These are phyloP conservation scores for Fusarium foetens DNA, from an alignment of 2,329 filamentous ascomycete genomes.

Conservation along the genomic window DNA sequence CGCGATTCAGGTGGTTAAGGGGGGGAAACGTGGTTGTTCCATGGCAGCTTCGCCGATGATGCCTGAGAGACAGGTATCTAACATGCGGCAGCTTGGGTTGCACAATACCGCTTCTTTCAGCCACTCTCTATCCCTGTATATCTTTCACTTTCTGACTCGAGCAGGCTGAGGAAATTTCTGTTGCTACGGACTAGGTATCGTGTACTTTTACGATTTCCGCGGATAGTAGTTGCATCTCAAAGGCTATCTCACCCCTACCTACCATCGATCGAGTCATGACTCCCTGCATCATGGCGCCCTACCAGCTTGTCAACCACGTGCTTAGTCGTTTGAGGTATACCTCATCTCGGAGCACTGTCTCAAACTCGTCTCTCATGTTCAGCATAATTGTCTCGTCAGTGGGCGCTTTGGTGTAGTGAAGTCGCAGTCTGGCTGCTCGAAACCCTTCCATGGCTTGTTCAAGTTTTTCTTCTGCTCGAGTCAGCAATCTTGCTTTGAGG, in stretches of 20 bases:
- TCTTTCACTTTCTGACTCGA: slow-evolving; percentile 28
- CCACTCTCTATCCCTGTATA: slow-evolving; percentile 11
- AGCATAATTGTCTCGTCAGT: slow-evolving; percentile 29
- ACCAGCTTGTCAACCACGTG: slow-evolving; percentile 43
- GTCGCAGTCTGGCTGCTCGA: slow-evolving; percentile 21
- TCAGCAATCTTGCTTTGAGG: slow-evolving; percentile 11
- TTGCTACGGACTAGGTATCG: slow-evolving; percentile 15
- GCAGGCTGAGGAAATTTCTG: slow-evolving; percentile 6
- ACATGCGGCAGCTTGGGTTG: slow-evolving; percentile 21
- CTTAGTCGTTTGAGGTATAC: slow-evolving; percentile 35
- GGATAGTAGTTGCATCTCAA: not conserved
- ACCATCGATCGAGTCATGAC: slow-evolving; percentile 14
- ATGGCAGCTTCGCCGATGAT: slow-evolving; percentile 20
- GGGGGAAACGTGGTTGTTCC: slow-evolving; percentile 6
- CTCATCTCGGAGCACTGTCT: slow-evolving; percentile 36
- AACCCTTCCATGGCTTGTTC: slow-evolving; percentile 19
- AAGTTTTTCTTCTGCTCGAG: slow-evolving; percentile 23
- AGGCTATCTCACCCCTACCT: slow-evolving; percentile 10
- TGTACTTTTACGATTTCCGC: slow-evolving; percentile 16
- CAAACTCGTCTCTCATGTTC: slow-evolving; percentile 30
- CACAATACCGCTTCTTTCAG: slow-evolving; percentile 13
- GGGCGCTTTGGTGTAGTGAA: slow-evolving; percentile 19
- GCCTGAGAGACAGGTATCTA: slow-evolving; percentile 4
- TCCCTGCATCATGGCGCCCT: slow-evolving; percentile 7
- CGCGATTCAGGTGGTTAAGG: slow-evolving; percentile 31